phyloP scores from a whole-genome alignment of 305 asterid species.

The Rubia peregrina region DNA sequence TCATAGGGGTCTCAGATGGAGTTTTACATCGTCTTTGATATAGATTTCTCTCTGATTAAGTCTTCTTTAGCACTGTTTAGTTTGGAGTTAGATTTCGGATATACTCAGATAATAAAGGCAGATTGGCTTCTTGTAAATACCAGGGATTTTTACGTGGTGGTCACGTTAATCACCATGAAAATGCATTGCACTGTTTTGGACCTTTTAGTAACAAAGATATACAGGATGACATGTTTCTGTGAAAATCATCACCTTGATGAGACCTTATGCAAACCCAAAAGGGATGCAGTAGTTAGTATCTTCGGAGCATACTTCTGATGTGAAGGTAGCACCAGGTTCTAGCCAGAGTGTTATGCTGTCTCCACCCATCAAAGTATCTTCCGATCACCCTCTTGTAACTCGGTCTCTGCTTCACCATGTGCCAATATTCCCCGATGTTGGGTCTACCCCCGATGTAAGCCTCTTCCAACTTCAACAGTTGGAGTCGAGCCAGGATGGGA shows the following conservation, averaged over 20 bases:
- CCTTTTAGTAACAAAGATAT: not conserved
- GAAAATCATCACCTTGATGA: not conserved
- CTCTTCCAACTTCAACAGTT: conserved; percentile 48
- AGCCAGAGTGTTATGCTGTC: conserved; percentile 43
- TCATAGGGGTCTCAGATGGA: too few species aligned
- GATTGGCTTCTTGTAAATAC: not conserved
- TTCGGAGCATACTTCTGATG: conserved; percentile 49
- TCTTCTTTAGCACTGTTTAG: not conserved
- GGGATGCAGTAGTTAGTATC: conserved; percentile 29
- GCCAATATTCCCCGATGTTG: conserved; percentile 60
- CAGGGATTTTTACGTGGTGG: not conserved
- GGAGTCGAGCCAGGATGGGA: conserved; percentile 65
- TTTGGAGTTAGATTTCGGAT: not conserved
- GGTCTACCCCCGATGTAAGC: conserved; percentile 47
- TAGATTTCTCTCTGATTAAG: too few species aligned
- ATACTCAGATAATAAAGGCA: too few species aligned
- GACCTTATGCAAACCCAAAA: not conserved
- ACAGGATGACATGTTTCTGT: not conserved
- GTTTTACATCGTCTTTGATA: too few species aligned
- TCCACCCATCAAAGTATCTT: conserved; percentile 74
- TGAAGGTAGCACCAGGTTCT: conserved; percentile 76
- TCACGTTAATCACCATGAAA: too few species aligned
- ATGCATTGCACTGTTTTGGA: not conserved
- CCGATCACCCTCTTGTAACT: conserved; percentile 87
- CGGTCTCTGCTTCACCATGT: conserved; percentile 49